Percentiles rank a stretch among this genome's conserved stretches.
These are phyloP conservation scores for Suillus paluster DNA, from an alignment of 768 basidiomycete genomes.

Conservation along the genomic window DNA sequence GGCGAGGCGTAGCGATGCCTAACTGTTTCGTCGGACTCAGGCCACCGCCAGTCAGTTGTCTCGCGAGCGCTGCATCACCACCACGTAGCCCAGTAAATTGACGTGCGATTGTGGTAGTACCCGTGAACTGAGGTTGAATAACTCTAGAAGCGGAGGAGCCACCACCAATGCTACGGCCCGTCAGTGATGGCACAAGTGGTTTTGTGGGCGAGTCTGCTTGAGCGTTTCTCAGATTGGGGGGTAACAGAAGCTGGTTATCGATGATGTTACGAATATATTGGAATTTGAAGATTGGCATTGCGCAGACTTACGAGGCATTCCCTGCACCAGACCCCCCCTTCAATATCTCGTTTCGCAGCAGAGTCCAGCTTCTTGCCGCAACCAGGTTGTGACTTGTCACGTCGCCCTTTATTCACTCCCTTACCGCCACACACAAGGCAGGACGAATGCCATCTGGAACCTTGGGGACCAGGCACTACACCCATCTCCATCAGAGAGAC, in stretches of 20 bases:
- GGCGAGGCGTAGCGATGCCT: conserved; percentile 46
- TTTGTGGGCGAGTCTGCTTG: conserved; percentile 57
- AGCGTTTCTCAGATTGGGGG: conserved; percentile 48
- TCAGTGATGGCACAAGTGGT: conserved; percentile 50
- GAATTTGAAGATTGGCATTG: neutral
- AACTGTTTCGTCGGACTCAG: conserved; percentile 75
- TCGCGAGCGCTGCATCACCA: conserved; percentile 40
- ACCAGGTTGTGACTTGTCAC: conserved; percentile 65
- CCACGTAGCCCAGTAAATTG: conserved; percentile 71
- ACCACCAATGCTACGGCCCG: conserved; percentile 39
- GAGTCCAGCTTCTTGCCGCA: conserved; percentile 86
- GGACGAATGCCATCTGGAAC: conserved; percentile 76
- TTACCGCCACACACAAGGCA: conserved; percentile 86
- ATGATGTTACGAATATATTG: conserved; percentile 15
- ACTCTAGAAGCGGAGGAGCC: conserved; percentile 30
- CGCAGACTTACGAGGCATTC: conserved; percentile 70
- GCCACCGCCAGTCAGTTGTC: conserved; percentile 72
- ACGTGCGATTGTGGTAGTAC: conserved; percentile 72
- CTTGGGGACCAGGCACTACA: conserved; percentile 84
- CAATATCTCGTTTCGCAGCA: conserved; percentile 72
- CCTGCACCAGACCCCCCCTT: conserved; percentile 81
- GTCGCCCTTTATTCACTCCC: conserved; percentile 44
- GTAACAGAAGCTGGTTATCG: conserved; percentile 56
- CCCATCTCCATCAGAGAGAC: conserved; percentile 87
- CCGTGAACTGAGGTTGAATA: conserved; percentile 63